Conservation (phyloP, 306 rosid genomes). For the Crataegus laevigata region DNA sequence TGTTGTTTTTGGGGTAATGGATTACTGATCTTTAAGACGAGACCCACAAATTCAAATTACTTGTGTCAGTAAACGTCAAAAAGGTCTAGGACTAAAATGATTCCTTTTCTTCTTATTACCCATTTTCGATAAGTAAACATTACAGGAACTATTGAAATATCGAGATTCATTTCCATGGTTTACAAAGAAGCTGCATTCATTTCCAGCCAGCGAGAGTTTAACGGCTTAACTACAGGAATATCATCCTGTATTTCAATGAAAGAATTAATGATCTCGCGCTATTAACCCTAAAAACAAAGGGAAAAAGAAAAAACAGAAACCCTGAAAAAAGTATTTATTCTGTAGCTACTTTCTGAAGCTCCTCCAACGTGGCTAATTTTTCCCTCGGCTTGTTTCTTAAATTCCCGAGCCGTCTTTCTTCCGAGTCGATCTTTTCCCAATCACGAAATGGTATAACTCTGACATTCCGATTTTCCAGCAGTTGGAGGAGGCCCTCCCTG, state of each 20-base stretch:
- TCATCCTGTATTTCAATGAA: no score
- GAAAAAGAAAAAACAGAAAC: background rate
- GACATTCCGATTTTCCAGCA: constrained; percentile 45
- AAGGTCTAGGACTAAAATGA: background rate
- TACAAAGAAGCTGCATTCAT: background rate
- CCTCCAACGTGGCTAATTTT: constrained; percentile 60
- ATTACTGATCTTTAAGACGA: no score
- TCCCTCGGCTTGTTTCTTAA: constrained; percentile 62
- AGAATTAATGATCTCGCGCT: background rate
- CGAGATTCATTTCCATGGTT: no score
- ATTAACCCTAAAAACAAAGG: background rate
- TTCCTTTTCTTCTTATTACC: background rate
- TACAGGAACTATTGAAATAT: no score
- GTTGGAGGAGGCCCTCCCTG: constrained; percentile 60
- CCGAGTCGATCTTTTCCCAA: constrained; percentile 81
- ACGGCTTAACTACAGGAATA: background rate
- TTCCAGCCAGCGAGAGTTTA: background rate
- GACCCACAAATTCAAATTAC: background rate
- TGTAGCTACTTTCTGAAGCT: constrained; percentile 37
- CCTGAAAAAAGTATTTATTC: constrained; percentile 1
- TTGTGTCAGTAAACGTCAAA: background rate
- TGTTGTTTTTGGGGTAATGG: no score
- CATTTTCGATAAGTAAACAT: background rate
- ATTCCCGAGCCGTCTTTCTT: constrained; percentile 61
- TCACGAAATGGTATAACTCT: constrained; percentile 46